Conservation (phyloP, 495 filamentous ascomycete species). For the Cercophora scortea region DNA sequence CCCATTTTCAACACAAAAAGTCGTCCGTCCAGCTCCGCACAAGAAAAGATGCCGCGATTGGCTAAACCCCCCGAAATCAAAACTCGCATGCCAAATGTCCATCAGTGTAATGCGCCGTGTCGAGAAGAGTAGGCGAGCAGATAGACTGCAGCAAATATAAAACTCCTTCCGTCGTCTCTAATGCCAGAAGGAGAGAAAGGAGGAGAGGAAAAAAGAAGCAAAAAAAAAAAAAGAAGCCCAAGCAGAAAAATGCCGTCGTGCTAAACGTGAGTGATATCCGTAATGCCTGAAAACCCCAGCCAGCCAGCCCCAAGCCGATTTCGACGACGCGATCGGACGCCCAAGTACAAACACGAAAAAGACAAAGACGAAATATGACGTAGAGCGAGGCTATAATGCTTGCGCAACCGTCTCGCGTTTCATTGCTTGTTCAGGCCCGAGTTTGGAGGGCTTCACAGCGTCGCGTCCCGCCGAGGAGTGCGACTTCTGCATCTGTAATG, state of each 20-base stretch:
- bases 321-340: background rate
- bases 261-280: background rate
- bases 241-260: background rate
- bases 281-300: background rate
- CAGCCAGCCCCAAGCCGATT: background rate
- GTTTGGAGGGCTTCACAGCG: slow-evolving; percentile 10
- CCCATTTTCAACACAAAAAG: too few species aligned
- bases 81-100: too few species aligned
- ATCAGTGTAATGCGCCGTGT: too few species aligned
- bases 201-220: background rate
- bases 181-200: too few species aligned
- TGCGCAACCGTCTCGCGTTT: slow-evolving; percentile 21
- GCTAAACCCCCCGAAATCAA: background rate
- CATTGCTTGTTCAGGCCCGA: slow-evolving; percentile 9
- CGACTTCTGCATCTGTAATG: slow-evolving; percentile 14
- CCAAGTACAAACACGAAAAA: background rate
- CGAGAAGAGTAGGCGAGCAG: too few species aligned
- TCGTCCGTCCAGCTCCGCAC: too few species aligned
- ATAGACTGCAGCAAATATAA: too few species aligned
- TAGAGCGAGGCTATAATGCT: slow-evolving; percentile 10
- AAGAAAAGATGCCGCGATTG: too few species aligned
- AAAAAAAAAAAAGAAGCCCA: background rate
- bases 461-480: slow-evolving; percentile 5
- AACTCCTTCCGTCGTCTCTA: too few species aligned
- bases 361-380: background rate